Percentiles rank a stretch among this genome's conserved stretches.
These are phyloP conservation scores for Saksenaea vasiformis DNA, from an alignment of 371 early-diverging fungal species.

Conservation along the genomic window DNA sequence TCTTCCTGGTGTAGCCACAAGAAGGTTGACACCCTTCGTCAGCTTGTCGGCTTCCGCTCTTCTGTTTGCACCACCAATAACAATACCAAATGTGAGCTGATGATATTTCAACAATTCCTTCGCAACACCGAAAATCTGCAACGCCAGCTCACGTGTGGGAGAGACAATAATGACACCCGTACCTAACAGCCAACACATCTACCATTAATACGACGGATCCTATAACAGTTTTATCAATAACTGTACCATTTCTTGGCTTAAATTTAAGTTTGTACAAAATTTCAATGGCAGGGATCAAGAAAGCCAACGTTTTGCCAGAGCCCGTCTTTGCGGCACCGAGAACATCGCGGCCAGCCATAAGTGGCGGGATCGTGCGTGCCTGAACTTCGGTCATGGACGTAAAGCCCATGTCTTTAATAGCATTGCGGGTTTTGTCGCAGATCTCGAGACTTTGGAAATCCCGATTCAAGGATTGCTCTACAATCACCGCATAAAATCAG, in stretches of 20 bases:
- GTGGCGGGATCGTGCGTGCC: constrained; percentile 92
- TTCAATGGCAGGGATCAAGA: constrained; percentile 96
- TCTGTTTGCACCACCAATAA: constrained; percentile 97
- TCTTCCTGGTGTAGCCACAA: constrained; percentile 98
- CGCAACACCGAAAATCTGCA: constrained; percentile 98
- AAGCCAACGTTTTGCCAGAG: constrained; percentile 98
- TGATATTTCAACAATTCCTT: constrained; percentile 92
- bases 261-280: constrained; percentile 79
- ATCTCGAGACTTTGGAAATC: constrained; percentile 67
- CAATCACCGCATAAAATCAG: background rate
- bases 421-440: constrained; percentile 73
- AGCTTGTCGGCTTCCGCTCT: constrained; percentile 95
- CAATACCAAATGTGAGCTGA: constrained; percentile 90
- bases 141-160: constrained; percentile 99
- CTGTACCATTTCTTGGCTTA: constrained; percentile 91
- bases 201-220: background rate
- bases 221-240: background rate
- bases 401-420: constrained; percentile 93
- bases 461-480: constrained; percentile 45
- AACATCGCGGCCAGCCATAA: constrained; percentile 96
- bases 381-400: constrained; percentile 98
- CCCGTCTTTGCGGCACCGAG: constrained; percentile 99
- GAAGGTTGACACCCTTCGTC: constrained; percentile 89
- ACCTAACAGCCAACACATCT: constrained; percentile 32
- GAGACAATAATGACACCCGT: constrained; percentile 97